These are phyloP conservation scores for Scleroderma citrinum DNA, from an alignment of 768 basidiomycete species.

Conservation along the genomic window DNA sequence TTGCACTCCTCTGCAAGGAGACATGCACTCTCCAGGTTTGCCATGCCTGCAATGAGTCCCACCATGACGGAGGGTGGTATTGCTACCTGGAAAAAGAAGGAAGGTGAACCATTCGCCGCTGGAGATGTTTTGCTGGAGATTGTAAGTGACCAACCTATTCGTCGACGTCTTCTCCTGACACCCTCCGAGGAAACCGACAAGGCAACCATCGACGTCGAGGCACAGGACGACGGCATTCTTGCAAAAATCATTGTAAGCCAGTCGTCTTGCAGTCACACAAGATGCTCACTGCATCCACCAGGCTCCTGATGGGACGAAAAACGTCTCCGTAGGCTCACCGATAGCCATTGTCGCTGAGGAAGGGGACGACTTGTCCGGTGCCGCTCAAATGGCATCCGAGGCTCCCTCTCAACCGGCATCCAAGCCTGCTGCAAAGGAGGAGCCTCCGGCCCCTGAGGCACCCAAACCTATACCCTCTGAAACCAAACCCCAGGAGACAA, in stretches of 20 bases:
- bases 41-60: slow-evolving; percentile 98
- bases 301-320: slow-evolving; percentile 83
- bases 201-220: slow-evolving; percentile 99
- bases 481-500: slow-evolving; percentile 36
- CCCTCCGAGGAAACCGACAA: slow-evolving; percentile 92
- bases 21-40: slow-evolving; percentile 78
- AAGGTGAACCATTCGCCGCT: slow-evolving; percentile 82
- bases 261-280: background rate
- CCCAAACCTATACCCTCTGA: slow-evolving; percentile 30
- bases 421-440: slow-evolving; percentile 26
- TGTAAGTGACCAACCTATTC: slow-evolving; percentile 40
- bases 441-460: slow-evolving; percentile 33
- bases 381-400: slow-evolving; percentile 64
- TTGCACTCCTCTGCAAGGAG: slow-evolving; percentile 78
- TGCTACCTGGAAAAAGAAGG: slow-evolving; percentile 94
- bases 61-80: slow-evolving; percentile 99
- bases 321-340: slow-evolving; percentile 75
- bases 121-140: slow-evolving; percentile 97
- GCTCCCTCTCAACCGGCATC: slow-evolving; percentile 37
- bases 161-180: slow-evolving; percentile 6
- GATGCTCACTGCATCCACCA: slow-evolving; percentile 25
- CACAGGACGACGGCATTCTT: slow-evolving; percentile 94
- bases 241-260: slow-evolving; percentile 89
- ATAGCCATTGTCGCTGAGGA: slow-evolving; percentile 94
- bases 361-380: slow-evolving; percentile 89